Percentiles rank a stretch among this genome's conserved stretches.
Conservation (phyloP, 2,329 filamentous ascomycete species). For the Fonsecaea monophora region DNA sequence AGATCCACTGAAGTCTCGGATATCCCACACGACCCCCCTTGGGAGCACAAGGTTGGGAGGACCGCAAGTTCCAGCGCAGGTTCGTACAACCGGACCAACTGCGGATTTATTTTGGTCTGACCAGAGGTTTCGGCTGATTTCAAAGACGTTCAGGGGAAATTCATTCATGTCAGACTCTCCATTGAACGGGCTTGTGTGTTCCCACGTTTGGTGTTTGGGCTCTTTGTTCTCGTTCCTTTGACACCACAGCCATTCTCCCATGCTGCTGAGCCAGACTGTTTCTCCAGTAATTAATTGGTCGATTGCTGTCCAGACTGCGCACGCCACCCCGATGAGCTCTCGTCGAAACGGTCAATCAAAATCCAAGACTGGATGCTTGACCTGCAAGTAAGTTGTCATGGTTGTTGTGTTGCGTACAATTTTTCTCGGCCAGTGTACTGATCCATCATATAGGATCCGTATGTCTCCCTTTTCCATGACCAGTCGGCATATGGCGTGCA, state of each 20-base stretch:
- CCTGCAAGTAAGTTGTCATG: constrained; percentile 34
- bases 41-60: constrained; percentile 1
- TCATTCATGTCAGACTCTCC: neutral
- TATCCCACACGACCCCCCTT: constrained; percentile 11
- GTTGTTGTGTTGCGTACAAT: neutral
- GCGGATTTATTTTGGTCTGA: neutral
- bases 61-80: too few relatives aligned
- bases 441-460: constrained; percentile 11
- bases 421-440: neutral
- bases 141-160: neutral
- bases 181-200: neutral
- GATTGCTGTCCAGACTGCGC: constrained; percentile 6
- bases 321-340: constrained; percentile 11
- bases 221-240: neutral
- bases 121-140: neutral
- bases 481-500: neutral
- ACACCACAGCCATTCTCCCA: neutral
- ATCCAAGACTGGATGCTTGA: constrained; percentile 37
- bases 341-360: constrained; percentile 27
- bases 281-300: neutral
- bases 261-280: neutral
- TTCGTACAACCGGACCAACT: neutral
- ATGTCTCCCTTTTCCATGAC: neutral
- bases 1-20: constrained; percentile 16
- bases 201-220: neutral